Percentiles rank a stretch among this genome's conserved stretches.
These are phyloP conservation scores for Saturnispora mendoncae DNA, from an alignment of 805 yeast genomes.

Conservation along the genomic window DNA sequence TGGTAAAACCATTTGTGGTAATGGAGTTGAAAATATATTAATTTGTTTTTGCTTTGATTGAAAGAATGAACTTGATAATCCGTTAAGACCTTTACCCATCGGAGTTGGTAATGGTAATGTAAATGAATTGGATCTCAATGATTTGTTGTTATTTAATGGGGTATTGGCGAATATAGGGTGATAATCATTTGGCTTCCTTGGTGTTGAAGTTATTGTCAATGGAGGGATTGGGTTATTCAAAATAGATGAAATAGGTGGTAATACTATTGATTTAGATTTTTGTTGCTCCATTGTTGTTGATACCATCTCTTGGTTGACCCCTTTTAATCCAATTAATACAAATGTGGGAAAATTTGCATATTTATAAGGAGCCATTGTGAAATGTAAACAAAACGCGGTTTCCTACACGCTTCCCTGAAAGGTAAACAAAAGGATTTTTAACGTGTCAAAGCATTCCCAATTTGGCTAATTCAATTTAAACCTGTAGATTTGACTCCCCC, in stretches of 20 bases:
- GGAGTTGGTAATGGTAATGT: constrained; percentile 7
- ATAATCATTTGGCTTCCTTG: constrained; percentile 3
- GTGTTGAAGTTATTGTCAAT: constrained; percentile 5
- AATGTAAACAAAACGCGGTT: constrained; percentile 2
- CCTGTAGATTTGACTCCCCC: neutral
- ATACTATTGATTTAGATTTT: neutral
- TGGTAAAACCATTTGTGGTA: neutral
- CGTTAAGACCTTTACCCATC: neutral
- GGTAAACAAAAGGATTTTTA: constrained; percentile 2
- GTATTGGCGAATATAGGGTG: neutral
- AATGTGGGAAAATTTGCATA: neutral
- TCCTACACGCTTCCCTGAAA: constrained; percentile 5
- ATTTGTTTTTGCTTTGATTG: neutral
- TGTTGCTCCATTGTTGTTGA: neutral
- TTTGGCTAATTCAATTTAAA: neutral
- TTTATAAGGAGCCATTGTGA: neutral
- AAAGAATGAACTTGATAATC: neutral
- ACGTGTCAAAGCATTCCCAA: neutral
- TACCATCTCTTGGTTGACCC: neutral
- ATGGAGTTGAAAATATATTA: constrained; percentile 1
- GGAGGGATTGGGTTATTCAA: constrained; percentile 7
- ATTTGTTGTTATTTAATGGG: neutral
- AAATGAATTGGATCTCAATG: constrained; percentile 1
- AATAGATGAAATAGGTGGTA: constrained; percentile 11
- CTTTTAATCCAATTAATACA: neutral